A percentile compares a stretch with the other conserved stretches of the same genome.
Conservation (phyloP, 805 yeast genomes). For the Grigorovia jiainica region DNA sequence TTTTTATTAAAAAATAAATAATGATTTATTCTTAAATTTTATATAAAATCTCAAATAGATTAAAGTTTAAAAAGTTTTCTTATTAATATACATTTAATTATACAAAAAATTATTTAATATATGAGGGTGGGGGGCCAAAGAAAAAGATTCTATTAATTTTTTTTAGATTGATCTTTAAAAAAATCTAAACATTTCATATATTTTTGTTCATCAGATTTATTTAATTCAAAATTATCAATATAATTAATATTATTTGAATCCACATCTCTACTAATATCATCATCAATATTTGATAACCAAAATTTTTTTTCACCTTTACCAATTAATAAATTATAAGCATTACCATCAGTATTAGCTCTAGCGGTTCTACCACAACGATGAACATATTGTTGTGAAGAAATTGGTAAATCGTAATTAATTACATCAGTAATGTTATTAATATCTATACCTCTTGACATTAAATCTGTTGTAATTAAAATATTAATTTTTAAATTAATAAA, state of each 20-base stretch:
- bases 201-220: slow-evolving; percentile 26
- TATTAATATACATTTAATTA: no score
- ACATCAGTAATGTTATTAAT: slow-evolving; percentile 61
- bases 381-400: slow-evolving; percentile 81
- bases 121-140: no score
- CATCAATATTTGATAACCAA: slow-evolving; percentile 45
- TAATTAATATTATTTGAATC: not conserved
- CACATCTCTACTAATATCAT: slow-evolving; percentile 43
- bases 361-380: slow-evolving; percentile 98
- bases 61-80: no score
- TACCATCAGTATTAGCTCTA: slow-evolving; percentile 75
- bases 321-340: slow-evolving; percentile 60
- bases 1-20: no score
- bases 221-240: slow-evolving; percentile 5
- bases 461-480: slow-evolving; percentile 70
- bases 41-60: no score
- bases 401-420: slow-evolving; percentile 84
- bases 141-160: not conserved
- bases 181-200: slow-evolving; percentile 38
- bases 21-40: not conserved
- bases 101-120: no score
- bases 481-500: slow-evolving; percentile 36
- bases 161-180: slow-evolving; percentile 35
- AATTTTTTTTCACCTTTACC: slow-evolving; percentile 68
- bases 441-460: slow-evolving; percentile 94